Evolutionary conservation across 148 eudicot species (phyloP).

Genomic region (Camellia granthamiana): DNA sequence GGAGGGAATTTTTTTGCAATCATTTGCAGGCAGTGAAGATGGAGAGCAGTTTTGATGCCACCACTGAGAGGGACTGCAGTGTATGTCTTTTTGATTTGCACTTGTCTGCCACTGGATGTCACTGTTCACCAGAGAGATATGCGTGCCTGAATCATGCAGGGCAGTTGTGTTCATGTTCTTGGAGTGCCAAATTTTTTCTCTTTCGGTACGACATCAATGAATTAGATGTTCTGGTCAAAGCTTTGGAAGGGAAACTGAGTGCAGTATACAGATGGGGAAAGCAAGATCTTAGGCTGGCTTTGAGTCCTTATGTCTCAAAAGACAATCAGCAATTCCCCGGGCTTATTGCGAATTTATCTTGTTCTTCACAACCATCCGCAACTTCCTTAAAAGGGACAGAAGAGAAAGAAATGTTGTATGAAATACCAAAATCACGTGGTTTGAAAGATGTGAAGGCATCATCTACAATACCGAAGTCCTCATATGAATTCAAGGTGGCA

Average conservation of each 20-base stretch:
- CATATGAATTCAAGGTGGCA: conserved; percentile 24
- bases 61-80: conserved; percentile 88
- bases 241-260: conserved; percentile 93
- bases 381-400: conserved; percentile 21
- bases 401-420: conserved; percentile 27
- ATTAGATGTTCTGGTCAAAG: conserved; percentile 78
- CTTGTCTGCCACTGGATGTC: conserved; percentile 89
- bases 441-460: conserved; percentile 38
- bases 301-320: conserved; percentile 60
- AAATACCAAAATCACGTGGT: conserved; percentile 31
- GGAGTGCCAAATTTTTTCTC: conserved; percentile 77
- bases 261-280: conserved; percentile 91
- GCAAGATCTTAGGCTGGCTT: conserved; percentile 75
- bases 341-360: conserved; percentile 25
- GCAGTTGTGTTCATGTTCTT: conserved; percentile 75
- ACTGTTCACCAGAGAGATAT: conserved; percentile 76
- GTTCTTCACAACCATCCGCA: conserved; percentile 22
- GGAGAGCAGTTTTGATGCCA: conserved; percentile 82
- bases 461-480: conserved; percentile 26
- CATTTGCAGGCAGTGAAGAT: conserved; percentile 63
- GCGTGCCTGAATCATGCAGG: conserved; percentile 90
- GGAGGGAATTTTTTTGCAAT: conserved; percentile 86
- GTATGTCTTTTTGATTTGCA: conserved; percentile 88
- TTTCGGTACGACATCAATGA: conserved; percentile 76
- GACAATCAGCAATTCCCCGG: conserved; percentile 37